These are phyloP conservation scores for Arthrobotrys iridis DNA, from an alignment of 2,329 filamentous ascomycete genomes.

Conservation along the genomic window DNA sequence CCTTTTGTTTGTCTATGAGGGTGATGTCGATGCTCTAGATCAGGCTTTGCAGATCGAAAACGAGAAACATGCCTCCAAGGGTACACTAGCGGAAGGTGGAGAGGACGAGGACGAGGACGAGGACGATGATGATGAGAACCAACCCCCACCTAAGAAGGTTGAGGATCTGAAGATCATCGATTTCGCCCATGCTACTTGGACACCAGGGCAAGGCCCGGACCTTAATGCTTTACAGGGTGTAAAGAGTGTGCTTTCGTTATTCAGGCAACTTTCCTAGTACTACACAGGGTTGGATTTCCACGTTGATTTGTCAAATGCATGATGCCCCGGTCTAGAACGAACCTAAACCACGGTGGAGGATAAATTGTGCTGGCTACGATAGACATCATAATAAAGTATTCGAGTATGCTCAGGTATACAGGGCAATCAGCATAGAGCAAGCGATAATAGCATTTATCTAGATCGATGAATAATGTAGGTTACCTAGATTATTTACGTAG, in stretches of 20 bases:
- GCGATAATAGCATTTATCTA: neutral
- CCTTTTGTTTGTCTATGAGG: conserved; percentile 74
- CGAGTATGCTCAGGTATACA: neutral
- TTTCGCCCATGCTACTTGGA: conserved; percentile 91
- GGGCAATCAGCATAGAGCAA: neutral
- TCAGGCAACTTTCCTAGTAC: conserved; percentile 34
- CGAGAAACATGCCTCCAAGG: conserved; percentile 56
- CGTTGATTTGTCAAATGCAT: neutral
- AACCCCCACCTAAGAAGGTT: conserved; percentile 68
- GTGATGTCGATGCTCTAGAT: conserved; percentile 68
- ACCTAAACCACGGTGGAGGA: too few relatives aligned
- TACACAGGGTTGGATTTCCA: neutral
- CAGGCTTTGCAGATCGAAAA: conserved; percentile 63
- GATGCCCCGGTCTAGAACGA: too few relatives aligned
- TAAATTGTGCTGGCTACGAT: too few relatives aligned
- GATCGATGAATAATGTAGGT: neutral
- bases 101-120: conserved; percentile 63
- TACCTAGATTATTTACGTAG: neutral
- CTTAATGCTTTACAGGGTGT: conserved; percentile 83
- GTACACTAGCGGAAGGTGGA: conserved; percentile 55
- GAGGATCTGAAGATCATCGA: conserved; percentile 90
- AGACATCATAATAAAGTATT: neutral
- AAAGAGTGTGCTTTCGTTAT: conserved; percentile 67
- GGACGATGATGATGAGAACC: conserved; percentile 67
- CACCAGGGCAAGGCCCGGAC: conserved; percentile 82